phyloP scores from a whole-genome alignment of 2,329 filamentous ascomycete species.

The Chrysosporium queenslandicum region DNA sequence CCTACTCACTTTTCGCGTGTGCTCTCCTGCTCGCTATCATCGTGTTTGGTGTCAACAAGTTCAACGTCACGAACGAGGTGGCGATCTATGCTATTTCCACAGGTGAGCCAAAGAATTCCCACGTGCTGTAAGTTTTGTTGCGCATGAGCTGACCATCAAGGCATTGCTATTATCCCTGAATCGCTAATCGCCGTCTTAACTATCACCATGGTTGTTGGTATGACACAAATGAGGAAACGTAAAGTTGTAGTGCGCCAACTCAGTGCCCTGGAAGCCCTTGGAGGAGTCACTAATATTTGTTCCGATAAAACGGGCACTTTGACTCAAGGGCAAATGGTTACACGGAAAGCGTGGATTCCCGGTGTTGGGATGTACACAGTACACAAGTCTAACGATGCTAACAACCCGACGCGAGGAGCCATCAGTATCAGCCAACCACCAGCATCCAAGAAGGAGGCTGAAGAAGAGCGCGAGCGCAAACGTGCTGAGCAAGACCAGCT shows the following conservation, averaged over 20 bases:
- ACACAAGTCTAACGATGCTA: constrained; percentile 44
- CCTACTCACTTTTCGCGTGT: constrained; percentile 66
- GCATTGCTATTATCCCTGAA: constrained; percentile 53
- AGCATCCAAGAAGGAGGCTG: constrained; percentile 24
- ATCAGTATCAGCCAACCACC: constrained; percentile 33
- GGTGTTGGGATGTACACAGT: constrained; percentile 44
- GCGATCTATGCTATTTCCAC: constrained; percentile 51
- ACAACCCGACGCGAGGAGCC: constrained; percentile 45
- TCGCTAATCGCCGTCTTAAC: constrained; percentile 54
- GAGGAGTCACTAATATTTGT: constrained; percentile 49
- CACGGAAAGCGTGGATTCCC: constrained; percentile 49
- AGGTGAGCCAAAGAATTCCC: constrained; percentile 25
- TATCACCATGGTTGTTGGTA: constrained; percentile 51
- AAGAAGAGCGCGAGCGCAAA: constrained; percentile 29
- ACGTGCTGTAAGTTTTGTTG: not conserved
- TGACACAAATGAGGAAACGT: constrained; percentile 45
- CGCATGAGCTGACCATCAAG: constrained; percentile 20
- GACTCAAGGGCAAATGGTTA: constrained; percentile 51
- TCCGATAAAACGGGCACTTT: constrained; percentile 50
- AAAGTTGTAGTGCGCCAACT: constrained; percentile 47
- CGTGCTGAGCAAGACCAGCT: constrained; percentile 47
- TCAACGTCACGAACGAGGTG: constrained; percentile 48
- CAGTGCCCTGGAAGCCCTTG: constrained; percentile 47
- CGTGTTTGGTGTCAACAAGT: constrained; percentile 50
- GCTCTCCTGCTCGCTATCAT: constrained; percentile 55